Conservation (phyloP, 2,329 filamentous ascomycete species). For the Pseudogymnoascus sp. region DNA sequence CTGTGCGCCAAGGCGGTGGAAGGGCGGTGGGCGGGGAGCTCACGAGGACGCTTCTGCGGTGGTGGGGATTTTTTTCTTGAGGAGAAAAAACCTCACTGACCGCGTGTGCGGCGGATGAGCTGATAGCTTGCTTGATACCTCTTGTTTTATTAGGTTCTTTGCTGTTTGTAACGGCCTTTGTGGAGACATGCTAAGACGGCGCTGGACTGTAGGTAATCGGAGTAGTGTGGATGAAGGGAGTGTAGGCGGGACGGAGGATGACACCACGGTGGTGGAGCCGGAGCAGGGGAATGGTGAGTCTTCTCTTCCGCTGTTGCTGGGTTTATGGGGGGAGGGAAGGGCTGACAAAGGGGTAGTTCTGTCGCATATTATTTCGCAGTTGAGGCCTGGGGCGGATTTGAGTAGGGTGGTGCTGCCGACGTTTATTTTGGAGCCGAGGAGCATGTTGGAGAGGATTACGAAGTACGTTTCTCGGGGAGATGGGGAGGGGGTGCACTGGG, state of each 20-base stretch:
- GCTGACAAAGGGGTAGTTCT: constrained; percentile 54
- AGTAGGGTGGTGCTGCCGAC: constrained; percentile 91
- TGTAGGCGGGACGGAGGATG: constrained; percentile 48
- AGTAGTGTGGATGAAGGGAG: constrained; percentile 28
- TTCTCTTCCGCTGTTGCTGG: not conserved
- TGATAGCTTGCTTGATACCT: too few relatives aligned
- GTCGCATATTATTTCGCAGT: constrained; percentile 92
- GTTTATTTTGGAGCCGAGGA: constrained; percentile 94
- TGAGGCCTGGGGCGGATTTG: constrained; percentile 89
- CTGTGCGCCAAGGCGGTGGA: too few relatives aligned
- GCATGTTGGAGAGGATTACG: constrained; percentile 97
- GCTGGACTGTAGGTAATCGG: constrained; percentile 33
- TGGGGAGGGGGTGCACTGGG: not conserved
- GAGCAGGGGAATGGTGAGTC: constrained; percentile 86
- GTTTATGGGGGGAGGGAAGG: constrained; percentile 16
- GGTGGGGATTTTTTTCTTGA: not conserved
- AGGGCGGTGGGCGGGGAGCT: too few relatives aligned
- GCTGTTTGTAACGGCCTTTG: not conserved
- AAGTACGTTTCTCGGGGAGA: constrained; percentile 54
- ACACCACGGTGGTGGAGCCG: constrained; percentile 76
- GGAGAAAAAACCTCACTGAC: not conserved
- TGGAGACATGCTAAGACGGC: not conserved
- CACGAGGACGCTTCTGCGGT: too few relatives aligned
- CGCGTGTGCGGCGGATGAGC: not conserved
- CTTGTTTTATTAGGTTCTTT: too few relatives aligned